Base-by-base conservation (phyloP, 352 stramenopile species). In the Globisporangium abappressorium region DNA sequence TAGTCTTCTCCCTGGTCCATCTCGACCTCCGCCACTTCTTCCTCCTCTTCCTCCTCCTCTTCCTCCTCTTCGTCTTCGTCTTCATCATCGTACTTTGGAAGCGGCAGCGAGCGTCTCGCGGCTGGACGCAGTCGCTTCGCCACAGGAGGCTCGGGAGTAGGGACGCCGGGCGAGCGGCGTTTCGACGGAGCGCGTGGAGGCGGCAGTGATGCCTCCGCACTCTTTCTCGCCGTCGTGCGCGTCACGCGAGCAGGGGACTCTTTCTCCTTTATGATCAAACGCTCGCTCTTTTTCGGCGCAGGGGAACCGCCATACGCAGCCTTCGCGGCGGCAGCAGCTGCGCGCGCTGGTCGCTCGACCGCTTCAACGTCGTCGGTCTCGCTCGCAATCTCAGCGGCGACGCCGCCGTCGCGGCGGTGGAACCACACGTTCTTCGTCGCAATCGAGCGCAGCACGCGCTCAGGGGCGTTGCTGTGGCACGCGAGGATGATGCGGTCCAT, bases 401-500 rank as follows among this genome's bases (percentile, higher is more conserved):
- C 43, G 4, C 47, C 38, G 2, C 58, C 54, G 54, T 75, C 66
- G 12, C 62, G 61, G 24, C 61, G 64, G 55, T 80, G 72, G 71
- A 91, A 82, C 81, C 81, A 93, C 9, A 91, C 30, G n/a, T 81
- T 74, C 65, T 86, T 84, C 26, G 81, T 90, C 59, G 89, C 83
- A 3, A 93, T 80, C 5, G 71, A 72, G 34, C 69, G 71, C 6
- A 92, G 65, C 67, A 90, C 80, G 30, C 70, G 70, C 68, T 81
- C 75, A 0, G 81, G 77, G 24, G 81, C 80, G 36, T 78, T 76
- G 49, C 81, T 90, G 68, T 87, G 79, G 59, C 80, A 89, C 18
- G 83, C 81, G 30, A 89, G 71, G 54, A 92, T 89, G 56, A 92
- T 78, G 57, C 83, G 78, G 46, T 90, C 83, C 83, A 92, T 92